phyloP scores from a whole-genome alignment of 2,329 filamentous ascomycete genomes.

The Berkeleyomyces basicola region DNA sequence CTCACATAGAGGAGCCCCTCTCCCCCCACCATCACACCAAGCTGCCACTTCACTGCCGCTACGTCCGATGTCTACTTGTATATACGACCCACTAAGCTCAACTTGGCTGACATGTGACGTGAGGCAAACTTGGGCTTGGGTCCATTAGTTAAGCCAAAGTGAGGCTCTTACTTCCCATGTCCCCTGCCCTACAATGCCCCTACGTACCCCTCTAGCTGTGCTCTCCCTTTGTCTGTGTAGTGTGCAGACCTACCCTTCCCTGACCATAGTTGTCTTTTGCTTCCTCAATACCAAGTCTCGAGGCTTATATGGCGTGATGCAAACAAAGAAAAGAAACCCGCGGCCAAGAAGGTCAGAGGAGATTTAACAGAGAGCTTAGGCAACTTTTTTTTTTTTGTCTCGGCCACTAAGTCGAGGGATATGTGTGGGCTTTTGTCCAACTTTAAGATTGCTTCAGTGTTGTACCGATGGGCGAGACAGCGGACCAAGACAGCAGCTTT shows the following conservation, averaged over 20 bases:
- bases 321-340: background rate
- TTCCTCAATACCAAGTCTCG: background rate
- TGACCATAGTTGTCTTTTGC: background rate
- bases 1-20: background rate
- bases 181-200: background rate
- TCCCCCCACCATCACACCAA: background rate
- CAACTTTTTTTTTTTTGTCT: background rate
- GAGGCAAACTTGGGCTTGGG: background rate
- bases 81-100: background rate
- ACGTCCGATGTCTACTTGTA: background rate
- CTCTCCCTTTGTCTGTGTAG: background rate
- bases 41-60: background rate
- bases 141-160: background rate
- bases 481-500: background rate
- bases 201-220: too few relatives aligned
- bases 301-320: background rate
- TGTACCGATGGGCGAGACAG: background rate
- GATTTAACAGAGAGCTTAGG: background rate
- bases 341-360: background rate
- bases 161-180: background rate
- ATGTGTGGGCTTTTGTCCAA: background rate
- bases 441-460: background rate
- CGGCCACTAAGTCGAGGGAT: background rate
- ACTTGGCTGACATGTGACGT: background rate
- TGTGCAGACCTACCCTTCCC: background rate